A percentile compares a stretch with the other conserved stretches of the same genome.
Conservation (phyloP, 2,329 filamentous ascomycete species). For the Incumbomyces lentus region DNA sequence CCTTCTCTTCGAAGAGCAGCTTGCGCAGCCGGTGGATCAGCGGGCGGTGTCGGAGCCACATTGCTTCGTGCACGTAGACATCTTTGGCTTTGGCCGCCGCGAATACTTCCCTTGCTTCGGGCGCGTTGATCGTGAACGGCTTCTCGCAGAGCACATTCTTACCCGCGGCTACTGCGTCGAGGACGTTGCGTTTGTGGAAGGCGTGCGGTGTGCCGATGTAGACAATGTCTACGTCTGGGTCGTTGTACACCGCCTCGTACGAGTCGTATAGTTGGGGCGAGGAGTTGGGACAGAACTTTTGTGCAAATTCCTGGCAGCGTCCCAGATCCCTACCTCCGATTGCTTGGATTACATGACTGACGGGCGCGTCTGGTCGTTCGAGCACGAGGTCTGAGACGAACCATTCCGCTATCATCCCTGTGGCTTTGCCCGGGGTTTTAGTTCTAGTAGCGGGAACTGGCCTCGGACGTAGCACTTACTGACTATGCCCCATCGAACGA, state of each 20-base stretch:
- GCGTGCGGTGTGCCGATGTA: conserved; percentile 48
- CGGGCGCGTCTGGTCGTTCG: conserved; percentile 27
- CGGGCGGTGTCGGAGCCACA: conserved; percentile 78
- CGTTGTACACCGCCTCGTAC: conserved; percentile 16
- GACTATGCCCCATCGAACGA: conserved; percentile 15
- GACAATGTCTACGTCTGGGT: conserved; percentile 23
- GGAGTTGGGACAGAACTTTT: conserved; percentile 20
- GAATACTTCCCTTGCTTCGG: conserved; percentile 62
- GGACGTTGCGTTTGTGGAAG: conserved; percentile 83
- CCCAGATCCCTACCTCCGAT: conserved; percentile 33
- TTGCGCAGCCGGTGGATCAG: conserved; percentile 58
- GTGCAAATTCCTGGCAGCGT: conserved; percentile 32
- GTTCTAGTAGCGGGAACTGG: too few relatives aligned
- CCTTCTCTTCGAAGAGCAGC: conserved; percentile 39
- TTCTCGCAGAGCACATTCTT: conserved; percentile 90
- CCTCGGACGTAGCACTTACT: too few relatives aligned
- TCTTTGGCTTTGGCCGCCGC: conserved; percentile 62
- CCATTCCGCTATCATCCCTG: conserved; percentile 38
- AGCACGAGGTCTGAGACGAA: conserved; percentile 35
- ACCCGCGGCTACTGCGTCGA: conserved; percentile 68
- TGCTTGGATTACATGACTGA: conserved; percentile 34
- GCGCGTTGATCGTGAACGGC: conserved; percentile 73
- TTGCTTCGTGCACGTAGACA: conserved; percentile 62
- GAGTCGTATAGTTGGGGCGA: conserved; percentile 10
- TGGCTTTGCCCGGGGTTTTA: conserved; percentile 21